phyloP scores from a whole-genome alignment of 768 basidiomycete genomes.

The Pleurotus salmoneostramineus region DNA sequence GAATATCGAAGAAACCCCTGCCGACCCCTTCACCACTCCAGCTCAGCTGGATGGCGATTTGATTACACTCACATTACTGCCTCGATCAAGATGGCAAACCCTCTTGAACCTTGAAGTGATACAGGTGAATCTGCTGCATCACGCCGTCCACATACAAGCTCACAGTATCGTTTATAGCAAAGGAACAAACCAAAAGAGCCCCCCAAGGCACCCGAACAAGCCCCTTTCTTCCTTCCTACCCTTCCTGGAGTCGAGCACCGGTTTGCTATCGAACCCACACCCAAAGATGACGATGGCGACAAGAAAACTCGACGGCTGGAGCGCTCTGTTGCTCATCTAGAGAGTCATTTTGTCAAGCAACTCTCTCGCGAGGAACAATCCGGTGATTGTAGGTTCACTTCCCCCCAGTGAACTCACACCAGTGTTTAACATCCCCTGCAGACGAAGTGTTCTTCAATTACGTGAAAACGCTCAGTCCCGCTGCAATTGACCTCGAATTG shows the following conservation, averaged over 20 bases:
- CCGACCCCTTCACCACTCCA: constrained; percentile 80
- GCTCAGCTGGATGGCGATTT: constrained; percentile 86
- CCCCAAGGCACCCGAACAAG: constrained; percentile 91
- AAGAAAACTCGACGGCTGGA: constrained; percentile 51
- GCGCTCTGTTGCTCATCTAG: constrained; percentile 42
- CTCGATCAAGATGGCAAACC: constrained; percentile 94
- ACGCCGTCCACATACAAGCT: background rate
- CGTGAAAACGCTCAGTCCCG: constrained; percentile 83
- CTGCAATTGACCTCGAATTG: constrained; percentile 87
- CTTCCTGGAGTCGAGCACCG: constrained; percentile 82
- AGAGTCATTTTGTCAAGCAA: constrained; percentile 71
- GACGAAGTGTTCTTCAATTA: constrained; percentile 84
- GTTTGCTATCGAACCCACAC: constrained; percentile 56
- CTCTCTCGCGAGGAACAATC: constrained; percentile 50
- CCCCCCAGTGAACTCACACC: background rate
- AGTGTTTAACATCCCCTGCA: constrained; percentile 18
- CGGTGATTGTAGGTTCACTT: constrained; percentile 61
- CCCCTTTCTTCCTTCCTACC: constrained; percentile 96
- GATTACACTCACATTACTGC: constrained; percentile 89
- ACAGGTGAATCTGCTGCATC: constrained; percentile 46
- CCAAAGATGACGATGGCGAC: constrained; percentile 26
- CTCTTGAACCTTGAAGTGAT: constrained; percentile 95
- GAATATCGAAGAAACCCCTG: constrained; percentile 51
- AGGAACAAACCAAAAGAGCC: constrained; percentile 96
- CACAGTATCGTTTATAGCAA: constrained; percentile 43